phyloP scores from a whole-genome alignment of 2,329 filamentous ascomycete genomes.

The Nigrospora osmanthi region DNA sequence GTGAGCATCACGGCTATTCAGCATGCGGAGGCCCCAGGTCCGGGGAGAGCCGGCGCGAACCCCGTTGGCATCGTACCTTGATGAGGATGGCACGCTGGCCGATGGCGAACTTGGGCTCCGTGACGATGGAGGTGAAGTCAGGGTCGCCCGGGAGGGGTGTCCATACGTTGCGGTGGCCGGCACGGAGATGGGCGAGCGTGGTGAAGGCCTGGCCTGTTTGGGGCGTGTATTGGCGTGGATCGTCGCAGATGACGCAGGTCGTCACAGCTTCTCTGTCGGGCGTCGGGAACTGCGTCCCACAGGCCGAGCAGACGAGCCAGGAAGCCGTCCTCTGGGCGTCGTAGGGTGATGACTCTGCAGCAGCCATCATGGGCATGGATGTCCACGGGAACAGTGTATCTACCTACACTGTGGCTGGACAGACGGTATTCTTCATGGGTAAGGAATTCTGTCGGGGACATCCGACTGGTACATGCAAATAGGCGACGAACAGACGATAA shows the following conservation, averaged over 20 bases:
- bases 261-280: constrained; percentile 37
- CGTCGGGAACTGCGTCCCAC: constrained; percentile 61
- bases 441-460: no score
- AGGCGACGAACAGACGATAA: no score
- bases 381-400: no score
- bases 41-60: no score
- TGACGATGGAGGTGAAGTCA: constrained; percentile 37
- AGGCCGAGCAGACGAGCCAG: constrained; percentile 56
- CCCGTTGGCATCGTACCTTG: constrained; percentile 13
- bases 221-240: constrained; percentile 64
- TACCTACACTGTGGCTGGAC: no score
- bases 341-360: constrained; percentile 6
- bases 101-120: constrained; percentile 58
- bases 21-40: no score
- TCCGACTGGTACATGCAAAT: no score
- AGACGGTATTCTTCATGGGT: no score
- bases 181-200: constrained; percentile 39
- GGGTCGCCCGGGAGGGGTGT: constrained; percentile 35
- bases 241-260: constrained; percentile 65
- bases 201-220: constrained; percentile 58
- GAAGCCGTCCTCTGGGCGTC: constrained; percentile 14
- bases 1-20: no score
- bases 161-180: constrained; percentile 46
- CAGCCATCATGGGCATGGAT: constrained; percentile 7
- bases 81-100: constrained; percentile 68